Conservation (phyloP, 108 stramenopile species). For the Nitzschia sp. region DNA sequence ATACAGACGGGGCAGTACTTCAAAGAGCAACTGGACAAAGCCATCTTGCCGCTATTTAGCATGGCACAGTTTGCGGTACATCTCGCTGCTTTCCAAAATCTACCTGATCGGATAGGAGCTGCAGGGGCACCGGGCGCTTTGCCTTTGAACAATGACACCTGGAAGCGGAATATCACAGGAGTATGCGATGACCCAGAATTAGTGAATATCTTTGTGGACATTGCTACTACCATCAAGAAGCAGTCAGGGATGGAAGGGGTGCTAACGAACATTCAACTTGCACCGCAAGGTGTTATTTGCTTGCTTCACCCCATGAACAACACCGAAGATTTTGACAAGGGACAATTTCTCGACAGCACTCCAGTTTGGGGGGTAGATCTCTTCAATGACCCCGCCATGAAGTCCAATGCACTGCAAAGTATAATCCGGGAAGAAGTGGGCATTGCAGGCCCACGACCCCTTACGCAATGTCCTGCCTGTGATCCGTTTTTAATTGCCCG, state of each 20-base stretch:
- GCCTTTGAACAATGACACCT: conserved; percentile 3
- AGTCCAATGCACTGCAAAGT: conserved; percentile 32
- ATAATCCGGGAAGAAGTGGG: conserved; percentile 43
- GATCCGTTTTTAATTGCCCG: conserved; percentile 51
- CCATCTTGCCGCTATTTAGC: conserved; percentile 42
- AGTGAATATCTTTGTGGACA: conserved; percentile 26
- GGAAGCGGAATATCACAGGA: conserved; percentile 45
- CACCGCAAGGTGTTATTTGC: conserved; percentile 41
- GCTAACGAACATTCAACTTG: conserved; percentile 46
- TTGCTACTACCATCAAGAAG: conserved; percentile 40
- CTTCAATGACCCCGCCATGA: conserved; percentile 28
- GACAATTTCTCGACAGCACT: conserved; percentile 30
- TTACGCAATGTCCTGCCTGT: conserved; percentile 41
- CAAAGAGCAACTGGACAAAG: conserved; percentile 31
- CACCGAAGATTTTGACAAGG: conserved; percentile 39
- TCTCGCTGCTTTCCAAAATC: conserved; percentile 28
- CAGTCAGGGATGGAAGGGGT: conserved; percentile 32
- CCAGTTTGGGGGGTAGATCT: conserved; percentile 33
- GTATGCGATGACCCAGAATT: conserved; percentile 39
- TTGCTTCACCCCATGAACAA: conserved; percentile 42
- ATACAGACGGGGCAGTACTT: conserved; percentile 37
- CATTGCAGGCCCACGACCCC: conserved; percentile 50
- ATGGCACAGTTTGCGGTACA: conserved; percentile 46
- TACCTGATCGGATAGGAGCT: conserved; percentile 35
- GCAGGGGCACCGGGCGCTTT: conserved; percentile 19